These are phyloP conservation scores for Trypanosoma conorhini DNA, from an alignment of 208 protist genomes.

Conservation along the genomic window DNA sequence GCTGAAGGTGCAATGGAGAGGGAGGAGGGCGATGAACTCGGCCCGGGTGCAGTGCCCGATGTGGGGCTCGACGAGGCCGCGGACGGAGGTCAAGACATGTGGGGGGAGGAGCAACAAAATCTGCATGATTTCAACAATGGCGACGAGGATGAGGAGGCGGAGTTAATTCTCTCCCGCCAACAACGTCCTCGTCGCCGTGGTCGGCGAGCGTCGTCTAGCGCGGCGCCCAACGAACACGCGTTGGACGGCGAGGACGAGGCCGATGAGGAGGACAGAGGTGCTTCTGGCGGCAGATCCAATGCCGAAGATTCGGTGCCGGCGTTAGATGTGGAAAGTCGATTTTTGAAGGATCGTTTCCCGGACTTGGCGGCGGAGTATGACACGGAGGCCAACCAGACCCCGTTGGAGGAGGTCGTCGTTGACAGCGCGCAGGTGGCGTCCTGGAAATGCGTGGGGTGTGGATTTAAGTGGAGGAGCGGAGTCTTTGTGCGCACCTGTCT, in stretches of 20 bases:
- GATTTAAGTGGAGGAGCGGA: constrained; percentile 53
- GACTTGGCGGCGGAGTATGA: constrained; percentile 71
- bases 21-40: constrained; percentile 16
- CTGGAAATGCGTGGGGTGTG: constrained; percentile 66
- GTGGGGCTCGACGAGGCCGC: background rate
- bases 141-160: background rate
- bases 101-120: background rate
- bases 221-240: background rate
- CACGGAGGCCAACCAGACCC: constrained; percentile 39
- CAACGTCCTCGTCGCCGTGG: background rate
- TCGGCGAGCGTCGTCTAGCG: background rate
- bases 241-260: constrained; percentile 18
- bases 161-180: background rate
- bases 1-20: background rate
- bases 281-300: background rate
- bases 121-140: background rate
- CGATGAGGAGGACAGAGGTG: constrained; percentile 13
- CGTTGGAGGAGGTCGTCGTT: constrained; percentile 37
- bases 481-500: constrained; percentile 75
- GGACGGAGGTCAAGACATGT: background rate
- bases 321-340: constrained; percentile 40
- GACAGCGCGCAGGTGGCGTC: constrained; percentile 48
- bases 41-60: background rate
- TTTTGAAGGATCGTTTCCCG: constrained; percentile 48
- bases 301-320: background rate